Base-by-base conservation (phyloP, 805 yeast genomes). In the Metschnikowia koreensis region DNA sequence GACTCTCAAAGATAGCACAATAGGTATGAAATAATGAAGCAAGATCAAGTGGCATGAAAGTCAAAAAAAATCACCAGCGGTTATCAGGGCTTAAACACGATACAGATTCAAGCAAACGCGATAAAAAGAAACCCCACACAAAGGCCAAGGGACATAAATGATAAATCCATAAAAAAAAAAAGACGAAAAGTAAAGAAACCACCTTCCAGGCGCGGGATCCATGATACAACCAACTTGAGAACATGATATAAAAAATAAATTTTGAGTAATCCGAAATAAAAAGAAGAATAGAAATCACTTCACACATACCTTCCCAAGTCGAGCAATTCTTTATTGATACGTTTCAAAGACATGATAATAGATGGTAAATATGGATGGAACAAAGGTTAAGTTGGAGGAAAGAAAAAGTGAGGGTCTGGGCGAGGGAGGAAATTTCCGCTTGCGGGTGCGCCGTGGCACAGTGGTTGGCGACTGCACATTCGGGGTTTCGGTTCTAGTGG, bases 261-360 rank as follows among this genome's bases (percentile, higher is more conserved):
- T 5, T 9, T 38, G 6, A 9, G 17, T 10, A 7, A 7, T 26
- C 41, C 26, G 41, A 38, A 29, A 15, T 15, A 38, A 38, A 6
- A 38, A 15, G 40, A 15, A 16, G 22, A 28, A 15, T n/a, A n/a
- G 29, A 41, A 28, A 27, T n/a, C 26, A 17, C 12, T n/a, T 43
- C 34, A 44, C 52, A 85, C 92, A 73, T 79, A 86, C 92, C 90
- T 87, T 70, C 97, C 97, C 68, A 93, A 81, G 73, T 94, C 99
- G 64, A 86, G 86, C 65, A 94, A 82, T 78, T 93, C 99, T 77
- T 93, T 93, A 76, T 89, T 88, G 66, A 93, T 90, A 81, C 99
- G 91, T 77, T 94, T 94, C 64, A 84, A 79, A 60, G 98, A 94
- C 97, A 91, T 90, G 65, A 50, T 22, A 22, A 22, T 54, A 55